A percentile compares a stretch with the other conserved stretches of the same genome.
phyloP scores from a whole-genome alignment of 2,329 filamentous ascomycete species.

The Akanthomyces uredinophilus region DNA sequence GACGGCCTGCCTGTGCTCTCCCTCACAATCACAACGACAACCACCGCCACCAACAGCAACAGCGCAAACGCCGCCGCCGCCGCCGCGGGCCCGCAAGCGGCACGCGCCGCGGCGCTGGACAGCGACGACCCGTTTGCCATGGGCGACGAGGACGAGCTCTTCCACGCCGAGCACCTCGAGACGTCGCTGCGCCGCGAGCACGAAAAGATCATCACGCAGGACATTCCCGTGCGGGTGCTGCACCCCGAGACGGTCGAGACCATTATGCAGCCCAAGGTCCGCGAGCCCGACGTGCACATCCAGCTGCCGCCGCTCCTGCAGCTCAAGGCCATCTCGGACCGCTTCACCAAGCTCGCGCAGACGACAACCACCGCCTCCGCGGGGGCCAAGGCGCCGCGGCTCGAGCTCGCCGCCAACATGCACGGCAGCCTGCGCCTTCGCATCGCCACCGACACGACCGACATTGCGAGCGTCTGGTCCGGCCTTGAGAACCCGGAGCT shows the following conservation, averaged over 20 bases:
- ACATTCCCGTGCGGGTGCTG: slow-evolving; percentile 90
- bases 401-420: slow-evolving; percentile 92
- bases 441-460: slow-evolving; percentile 76
- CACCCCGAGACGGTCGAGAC: slow-evolving; percentile 78
- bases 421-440: slow-evolving; percentile 78
- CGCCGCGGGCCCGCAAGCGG: slow-evolving; percentile 23
- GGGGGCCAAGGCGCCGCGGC: slow-evolving; percentile 51
- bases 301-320: slow-evolving; percentile 81
- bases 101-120: slow-evolving; percentile 15
- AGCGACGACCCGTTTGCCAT: slow-evolving; percentile 34
- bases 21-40: slow-evolving; percentile 80
- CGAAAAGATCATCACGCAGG: slow-evolving; percentile 90
- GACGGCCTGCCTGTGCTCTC: slow-evolving; percentile 80
- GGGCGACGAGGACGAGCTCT: slow-evolving; percentile 41
- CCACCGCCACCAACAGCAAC: slow-evolving; percentile 39
- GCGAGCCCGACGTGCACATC: slow-evolving; percentile 92
- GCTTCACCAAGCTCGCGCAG: slow-evolving; percentile 81
- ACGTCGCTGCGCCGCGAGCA: slow-evolving; percentile 62
- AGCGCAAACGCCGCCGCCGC: slow-evolving; percentile 26
- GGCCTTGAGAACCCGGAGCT: slow-evolving; percentile 82
- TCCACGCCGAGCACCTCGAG: slow-evolving; percentile 48
- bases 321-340: slow-evolving; percentile 88
- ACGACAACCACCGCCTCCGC: slow-evolving; percentile 20
- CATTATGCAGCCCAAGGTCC: slow-evolving; percentile 87
- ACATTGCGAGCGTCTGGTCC: slow-evolving; percentile 81